phyloP scores from a whole-genome alignment of 2,329 filamentous ascomycete genomes.

The Ascochyta pisi region DNA sequence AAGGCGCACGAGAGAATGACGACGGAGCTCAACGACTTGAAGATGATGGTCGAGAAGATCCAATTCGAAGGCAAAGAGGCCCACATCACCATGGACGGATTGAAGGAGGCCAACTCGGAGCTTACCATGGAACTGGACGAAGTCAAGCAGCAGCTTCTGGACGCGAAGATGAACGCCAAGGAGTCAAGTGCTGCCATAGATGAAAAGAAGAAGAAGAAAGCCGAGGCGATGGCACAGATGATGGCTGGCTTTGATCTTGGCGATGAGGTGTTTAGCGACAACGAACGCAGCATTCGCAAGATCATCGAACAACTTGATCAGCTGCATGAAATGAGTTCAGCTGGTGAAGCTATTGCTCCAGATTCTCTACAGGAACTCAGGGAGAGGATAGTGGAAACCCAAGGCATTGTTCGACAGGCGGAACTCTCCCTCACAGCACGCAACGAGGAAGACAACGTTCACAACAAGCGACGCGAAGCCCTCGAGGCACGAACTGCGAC shows the following conservation, averaged over 20 bases:
- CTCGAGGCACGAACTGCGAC: constrained; percentile 77
- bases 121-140: constrained; percentile 92
- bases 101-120: constrained; percentile 95
- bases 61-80: constrained; percentile 97
- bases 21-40: constrained; percentile 87
- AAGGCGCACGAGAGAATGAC: constrained; percentile 91
- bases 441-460: constrained; percentile 68
- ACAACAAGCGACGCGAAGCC: constrained; percentile 70
- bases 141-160: constrained; percentile 92
- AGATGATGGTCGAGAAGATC: constrained; percentile 95
- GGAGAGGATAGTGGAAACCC: constrained; percentile 82
- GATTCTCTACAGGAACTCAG: constrained; percentile 82
- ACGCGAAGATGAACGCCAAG: constrained; percentile 95
- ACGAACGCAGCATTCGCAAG: constrained; percentile 82
- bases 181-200: constrained; percentile 89
- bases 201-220: constrained; percentile 98
- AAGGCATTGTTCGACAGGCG: constrained; percentile 90
- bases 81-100: constrained; percentile 94
- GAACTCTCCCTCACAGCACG: constrained; percentile 83
- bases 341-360: constrained; percentile 79
- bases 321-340: constrained; percentile 76
- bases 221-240: constrained; percentile 99
- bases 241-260: constrained; percentile 98
- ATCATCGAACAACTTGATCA: constrained; percentile 84
- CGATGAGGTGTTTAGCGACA: constrained; percentile 90